These are phyloP conservation scores for Brettanomyces sp. DNA, from an alignment of 805 yeast species.

Conservation along the genomic window DNA sequence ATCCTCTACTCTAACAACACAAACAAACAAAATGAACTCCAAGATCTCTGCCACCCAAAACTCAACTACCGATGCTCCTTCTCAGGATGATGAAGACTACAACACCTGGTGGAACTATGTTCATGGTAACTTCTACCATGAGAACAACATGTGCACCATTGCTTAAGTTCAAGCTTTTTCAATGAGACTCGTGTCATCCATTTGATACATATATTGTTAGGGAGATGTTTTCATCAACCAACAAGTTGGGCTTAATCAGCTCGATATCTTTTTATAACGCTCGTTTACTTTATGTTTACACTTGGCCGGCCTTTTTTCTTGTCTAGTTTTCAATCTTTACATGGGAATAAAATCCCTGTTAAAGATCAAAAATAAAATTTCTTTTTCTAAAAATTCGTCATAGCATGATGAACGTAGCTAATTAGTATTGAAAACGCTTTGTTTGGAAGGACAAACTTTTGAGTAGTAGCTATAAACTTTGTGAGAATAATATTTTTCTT, in stretches of 20 bases:
- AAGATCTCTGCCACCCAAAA: slow-evolving; percentile 3
- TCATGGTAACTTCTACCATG: background rate
- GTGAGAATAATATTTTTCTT: too few species aligned
- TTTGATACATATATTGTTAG: background rate
- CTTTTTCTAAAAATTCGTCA: too few species aligned
- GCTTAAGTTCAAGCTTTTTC: background rate
- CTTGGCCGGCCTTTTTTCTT: background rate
- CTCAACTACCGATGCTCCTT: background rate
- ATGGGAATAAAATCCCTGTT: background rate
- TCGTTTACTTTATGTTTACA: background rate
- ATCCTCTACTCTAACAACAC: too few species aligned
- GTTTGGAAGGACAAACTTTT: too few species aligned
- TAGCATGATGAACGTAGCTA: too few species aligned
- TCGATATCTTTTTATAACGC: background rate
- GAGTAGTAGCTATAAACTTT: too few species aligned
- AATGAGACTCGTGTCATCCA: background rate
- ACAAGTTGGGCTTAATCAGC: too few species aligned
- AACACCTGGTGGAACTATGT: slow-evolving; percentile 1
- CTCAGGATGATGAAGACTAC: slow-evolving; percentile 3
- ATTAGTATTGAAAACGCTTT: too few species aligned
- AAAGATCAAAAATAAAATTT: too few species aligned
- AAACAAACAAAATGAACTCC: slow-evolving; percentile 1
- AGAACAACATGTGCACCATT: slow-evolving; percentile 1
- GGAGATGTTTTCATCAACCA: background rate
- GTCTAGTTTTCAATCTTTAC: background rate